Percentiles rank a stretch among this genome's conserved stretches.
phyloP scores from a whole-genome alignment of 371 early-diverging fungal species.

The Scutellospora calospora region DNA sequence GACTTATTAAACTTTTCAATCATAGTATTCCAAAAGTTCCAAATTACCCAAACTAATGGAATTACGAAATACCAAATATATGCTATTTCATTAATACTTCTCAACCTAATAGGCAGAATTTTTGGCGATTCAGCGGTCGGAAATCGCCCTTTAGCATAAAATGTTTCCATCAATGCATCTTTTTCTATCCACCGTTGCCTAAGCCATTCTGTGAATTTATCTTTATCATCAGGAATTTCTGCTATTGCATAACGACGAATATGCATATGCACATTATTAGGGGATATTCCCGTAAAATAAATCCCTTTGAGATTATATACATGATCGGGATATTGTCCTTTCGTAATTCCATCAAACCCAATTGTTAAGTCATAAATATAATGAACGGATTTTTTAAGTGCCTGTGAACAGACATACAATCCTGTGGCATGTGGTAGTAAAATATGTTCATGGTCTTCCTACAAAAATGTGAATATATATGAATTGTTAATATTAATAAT shows the following conservation, averaged over 20 bases:
- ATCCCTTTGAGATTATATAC: conserved; percentile 75
- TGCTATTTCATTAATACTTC: conserved; percentile 24
- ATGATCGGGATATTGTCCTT: conserved; percentile 81
- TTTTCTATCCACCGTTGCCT: conserved; percentile 83
- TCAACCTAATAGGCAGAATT: conserved; percentile 2
- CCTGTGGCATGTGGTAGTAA: conserved; percentile 86
- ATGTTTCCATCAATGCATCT: conserved; percentile 82
- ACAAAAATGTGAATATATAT: not conserved
- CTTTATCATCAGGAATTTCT: conserved; percentile 71
- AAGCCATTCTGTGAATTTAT: conserved; percentile 79
- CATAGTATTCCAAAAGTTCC: conserved; percentile 11
- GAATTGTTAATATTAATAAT: too few species aligned
- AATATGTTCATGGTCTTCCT: conserved; percentile 65
- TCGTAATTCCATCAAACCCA: conserved; percentile 80
- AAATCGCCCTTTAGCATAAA: conserved; percentile 78
- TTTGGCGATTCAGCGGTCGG: conserved; percentile 49
- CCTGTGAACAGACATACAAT: conserved; percentile 66
- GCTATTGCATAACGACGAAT: conserved; percentile 72
- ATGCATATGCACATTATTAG: conserved; percentile 77
- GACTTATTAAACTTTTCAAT: not conserved
- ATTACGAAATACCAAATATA: conserved; percentile 42
- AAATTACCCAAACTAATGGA: conserved; percentile 17
- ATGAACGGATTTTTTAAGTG: conserved; percentile 68
- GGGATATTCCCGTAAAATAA: conserved; percentile 74
- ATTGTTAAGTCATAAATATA: conserved; percentile 88